Conservation (phyloP, 257 asterid genomes). For the Solanum sejunctum region DNA sequence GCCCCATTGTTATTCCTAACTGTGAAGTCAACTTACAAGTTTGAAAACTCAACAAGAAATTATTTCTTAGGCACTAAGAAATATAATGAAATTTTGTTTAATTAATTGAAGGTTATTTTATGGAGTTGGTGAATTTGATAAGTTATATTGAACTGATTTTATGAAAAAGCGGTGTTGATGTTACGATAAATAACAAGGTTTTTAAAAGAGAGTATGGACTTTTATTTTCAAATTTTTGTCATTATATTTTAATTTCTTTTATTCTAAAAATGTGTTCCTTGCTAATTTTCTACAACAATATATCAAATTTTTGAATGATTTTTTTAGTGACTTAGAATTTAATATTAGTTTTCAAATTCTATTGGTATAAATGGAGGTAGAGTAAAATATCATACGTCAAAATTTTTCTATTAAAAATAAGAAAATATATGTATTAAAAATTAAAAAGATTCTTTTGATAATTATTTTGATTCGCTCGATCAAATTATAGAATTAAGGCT, state of each 20-base stretch:
- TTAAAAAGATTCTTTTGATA: no score
- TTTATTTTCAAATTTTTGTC: not conserved
- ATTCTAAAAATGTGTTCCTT: not conserved
- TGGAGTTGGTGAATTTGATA: not conserved
- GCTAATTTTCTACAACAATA: not conserved
- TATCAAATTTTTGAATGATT: not conserved
- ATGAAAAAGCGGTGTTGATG: not conserved
- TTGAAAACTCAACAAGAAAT: not conserved
- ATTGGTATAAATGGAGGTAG: not conserved
- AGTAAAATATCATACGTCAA: not conserved
- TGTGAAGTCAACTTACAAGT: not conserved
- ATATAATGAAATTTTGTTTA: not conserved
- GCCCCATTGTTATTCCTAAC: no score
- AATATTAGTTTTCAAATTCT: not conserved
- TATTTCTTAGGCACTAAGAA: not conserved
- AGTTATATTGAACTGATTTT: not conserved
- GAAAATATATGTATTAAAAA: no score
- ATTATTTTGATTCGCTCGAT: no score
- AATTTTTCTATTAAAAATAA: no score
- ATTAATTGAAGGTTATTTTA: not conserved
- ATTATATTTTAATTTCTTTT: not conserved
- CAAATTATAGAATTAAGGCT: no score
- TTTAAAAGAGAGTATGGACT: not conserved
- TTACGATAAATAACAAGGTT: not conserved
- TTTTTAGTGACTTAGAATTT: not conserved